These are phyloP conservation scores for Epichloe sp. DNA, from an alignment of 2,329 filamentous ascomycete species.

Conservation along the genomic window DNA sequence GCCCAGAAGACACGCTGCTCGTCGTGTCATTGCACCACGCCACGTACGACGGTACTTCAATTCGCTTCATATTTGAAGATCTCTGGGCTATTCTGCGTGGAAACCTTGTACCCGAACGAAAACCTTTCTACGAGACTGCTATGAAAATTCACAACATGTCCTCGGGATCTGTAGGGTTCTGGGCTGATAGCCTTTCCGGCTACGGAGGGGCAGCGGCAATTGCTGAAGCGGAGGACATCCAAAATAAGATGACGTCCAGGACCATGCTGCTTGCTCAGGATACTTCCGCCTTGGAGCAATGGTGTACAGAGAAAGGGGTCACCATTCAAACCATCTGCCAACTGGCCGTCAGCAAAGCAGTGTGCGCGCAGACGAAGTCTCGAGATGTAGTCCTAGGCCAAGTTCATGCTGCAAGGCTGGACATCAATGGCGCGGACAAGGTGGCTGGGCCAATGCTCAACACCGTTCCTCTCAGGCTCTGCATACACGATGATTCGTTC, in stretches of 20 bases:
- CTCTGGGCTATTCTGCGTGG: not conserved
- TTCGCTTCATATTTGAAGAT: not conserved
- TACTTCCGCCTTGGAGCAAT: not conserved
- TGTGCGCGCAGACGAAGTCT: not conserved
- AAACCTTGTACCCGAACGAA: not conserved
- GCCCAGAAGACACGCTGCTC: not conserved
- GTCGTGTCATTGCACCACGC: not conserved
- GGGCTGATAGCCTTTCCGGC: not conserved
- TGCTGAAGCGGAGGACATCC: not conserved
- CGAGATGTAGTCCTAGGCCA: not conserved
- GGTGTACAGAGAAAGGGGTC: not conserved
- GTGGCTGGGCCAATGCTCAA: not conserved
- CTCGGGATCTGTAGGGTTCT: not conserved
- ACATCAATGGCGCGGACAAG: not conserved
- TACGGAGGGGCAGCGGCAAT: not conserved
- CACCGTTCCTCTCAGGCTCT: not conserved
- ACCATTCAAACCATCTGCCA: not conserved
- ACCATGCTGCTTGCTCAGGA: not conserved
- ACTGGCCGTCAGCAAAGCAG: not conserved
- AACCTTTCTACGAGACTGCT: not conserved
- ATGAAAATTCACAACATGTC: not conserved
- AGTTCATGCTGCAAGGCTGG: not conserved
- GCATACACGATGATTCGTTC: not conserved
- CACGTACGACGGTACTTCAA: not conserved
- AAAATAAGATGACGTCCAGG: not conserved